Conservation (phyloP, 768 basidiomycete species). For the Leccinum uliginosum region DNA sequence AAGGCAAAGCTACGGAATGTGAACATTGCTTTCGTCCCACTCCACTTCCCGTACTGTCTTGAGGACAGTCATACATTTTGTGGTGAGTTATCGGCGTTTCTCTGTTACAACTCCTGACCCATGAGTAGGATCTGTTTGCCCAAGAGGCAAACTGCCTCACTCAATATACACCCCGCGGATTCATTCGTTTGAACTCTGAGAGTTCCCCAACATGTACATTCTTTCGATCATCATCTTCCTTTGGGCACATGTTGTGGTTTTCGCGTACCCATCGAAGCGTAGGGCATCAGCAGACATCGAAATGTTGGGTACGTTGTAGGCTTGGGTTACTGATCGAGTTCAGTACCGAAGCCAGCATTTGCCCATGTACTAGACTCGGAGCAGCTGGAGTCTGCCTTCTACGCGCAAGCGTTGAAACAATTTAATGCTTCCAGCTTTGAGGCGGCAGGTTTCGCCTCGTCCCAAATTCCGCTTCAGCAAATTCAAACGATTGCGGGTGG, state of each 20-base stretch:
- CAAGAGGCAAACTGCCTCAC: too few relatives aligned
- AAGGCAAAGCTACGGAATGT: background rate
- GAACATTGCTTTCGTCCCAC: background rate
- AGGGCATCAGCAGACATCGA: conserved; percentile 27
- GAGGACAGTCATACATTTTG: background rate
- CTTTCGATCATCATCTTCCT: background rate
- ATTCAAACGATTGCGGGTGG: conserved; percentile 55
- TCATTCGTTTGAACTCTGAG: conserved; percentile 26
- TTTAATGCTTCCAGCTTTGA: conserved; percentile 64
- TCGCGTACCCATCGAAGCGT: conserved; percentile 10
- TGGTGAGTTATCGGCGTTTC: background rate
- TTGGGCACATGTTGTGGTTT: background rate
- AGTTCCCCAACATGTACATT: conserved; percentile 7
- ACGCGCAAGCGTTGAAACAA: conserved; percentile 57
- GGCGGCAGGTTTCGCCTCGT: conserved; percentile 57
- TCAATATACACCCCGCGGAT: conserved; percentile 5
- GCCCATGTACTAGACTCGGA: conserved; percentile 76
- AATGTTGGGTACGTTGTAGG: conserved; percentile 52
- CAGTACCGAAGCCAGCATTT: conserved; percentile 51
- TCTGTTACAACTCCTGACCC: background rate
- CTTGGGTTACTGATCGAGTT: background rate
- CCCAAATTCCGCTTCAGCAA: conserved; percentile 54
- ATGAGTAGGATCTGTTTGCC: background rate
- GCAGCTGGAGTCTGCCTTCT: conserved; percentile 67
- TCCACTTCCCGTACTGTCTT: background rate